Conservation (phyloP, 108 stramenopile species). For the Asterionellopsis glacialis region DNA sequence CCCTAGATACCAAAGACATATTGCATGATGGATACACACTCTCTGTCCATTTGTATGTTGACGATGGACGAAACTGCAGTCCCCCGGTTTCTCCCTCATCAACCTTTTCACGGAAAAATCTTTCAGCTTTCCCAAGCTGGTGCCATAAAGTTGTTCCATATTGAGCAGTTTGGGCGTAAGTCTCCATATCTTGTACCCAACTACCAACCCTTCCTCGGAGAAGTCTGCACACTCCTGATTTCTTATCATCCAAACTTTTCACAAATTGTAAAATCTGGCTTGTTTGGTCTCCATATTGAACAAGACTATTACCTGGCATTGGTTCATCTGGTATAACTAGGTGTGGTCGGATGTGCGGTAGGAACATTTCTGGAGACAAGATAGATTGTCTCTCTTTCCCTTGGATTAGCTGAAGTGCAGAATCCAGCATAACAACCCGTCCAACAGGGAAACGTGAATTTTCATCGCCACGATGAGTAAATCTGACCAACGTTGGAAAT, state of each 20-base stretch:
- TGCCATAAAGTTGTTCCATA: background rate
- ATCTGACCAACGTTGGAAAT: background rate
- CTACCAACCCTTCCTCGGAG: slow-evolving; percentile 3
- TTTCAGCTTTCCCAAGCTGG: slow-evolving; percentile 1
- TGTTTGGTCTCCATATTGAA: background rate
- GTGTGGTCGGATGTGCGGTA: background rate
- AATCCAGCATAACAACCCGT: background rate
- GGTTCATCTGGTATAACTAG: background rate
- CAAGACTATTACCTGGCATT: background rate
- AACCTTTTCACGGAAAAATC: background rate
- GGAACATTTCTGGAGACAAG: background rate
- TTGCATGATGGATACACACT: background rate
- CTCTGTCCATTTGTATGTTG: background rate
- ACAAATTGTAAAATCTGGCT: background rate
- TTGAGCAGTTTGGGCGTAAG: slow-evolving; percentile 5
- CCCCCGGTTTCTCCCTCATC: background rate
- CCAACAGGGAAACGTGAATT: background rate
- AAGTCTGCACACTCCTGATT: background rate
- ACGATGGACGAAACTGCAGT: background rate
- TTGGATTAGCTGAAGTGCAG: background rate
- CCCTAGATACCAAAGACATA: background rate
- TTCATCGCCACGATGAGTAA: too few species aligned
- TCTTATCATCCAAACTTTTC: background rate
- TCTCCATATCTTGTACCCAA: slow-evolving; percentile 5
- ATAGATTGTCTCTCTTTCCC: background rate